phyloP scores from a whole-genome alignment of 2,329 filamentous ascomycete genomes.

The Hypoxylon sp. region DNA sequence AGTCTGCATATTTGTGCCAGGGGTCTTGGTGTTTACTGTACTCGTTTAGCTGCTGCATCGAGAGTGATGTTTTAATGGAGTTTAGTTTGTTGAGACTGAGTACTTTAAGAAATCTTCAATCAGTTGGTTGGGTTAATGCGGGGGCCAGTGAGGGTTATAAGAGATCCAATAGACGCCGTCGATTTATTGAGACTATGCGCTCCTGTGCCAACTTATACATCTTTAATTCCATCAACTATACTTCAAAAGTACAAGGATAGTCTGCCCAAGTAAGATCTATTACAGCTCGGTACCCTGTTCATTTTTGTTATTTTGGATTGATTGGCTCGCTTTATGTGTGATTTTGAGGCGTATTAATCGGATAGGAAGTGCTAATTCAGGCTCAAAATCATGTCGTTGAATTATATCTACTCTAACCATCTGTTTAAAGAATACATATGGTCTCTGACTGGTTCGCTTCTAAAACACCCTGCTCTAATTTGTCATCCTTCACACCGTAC shows the following conservation, averaged over 20 bases:
- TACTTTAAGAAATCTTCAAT: slow-evolving; percentile 15
- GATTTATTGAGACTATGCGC: neutral
- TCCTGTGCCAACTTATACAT: neutral
- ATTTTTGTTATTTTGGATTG: neutral
- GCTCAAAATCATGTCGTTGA: neutral
- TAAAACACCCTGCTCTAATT: slow-evolving; percentile 3
- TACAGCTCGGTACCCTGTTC: neutral
- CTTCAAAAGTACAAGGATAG: neutral
- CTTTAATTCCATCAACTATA: neutral
- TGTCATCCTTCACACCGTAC: neutral
- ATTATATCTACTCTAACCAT: neutral
- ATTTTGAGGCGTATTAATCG: neutral
- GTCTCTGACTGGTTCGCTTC: neutral
- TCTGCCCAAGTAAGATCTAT: neutral
- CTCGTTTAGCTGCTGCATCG: slow-evolving; percentile 6
- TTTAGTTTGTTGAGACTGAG: slow-evolving; percentile 15
- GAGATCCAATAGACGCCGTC: slow-evolving; percentile 32
- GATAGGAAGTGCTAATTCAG: neutral
- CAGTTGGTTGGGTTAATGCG: slow-evolving; percentile 23
- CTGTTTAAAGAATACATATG: neutral
- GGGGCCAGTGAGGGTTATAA: slow-evolving; percentile 21
- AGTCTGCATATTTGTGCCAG: neutral
- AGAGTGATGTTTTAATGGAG: slow-evolving; percentile 13
- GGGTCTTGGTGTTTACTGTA: neutral
- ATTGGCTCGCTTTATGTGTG: neutral